Conservation (phyloP, 2,329 filamentous ascomycete species). For the Bipolaris victoriae region DNA sequence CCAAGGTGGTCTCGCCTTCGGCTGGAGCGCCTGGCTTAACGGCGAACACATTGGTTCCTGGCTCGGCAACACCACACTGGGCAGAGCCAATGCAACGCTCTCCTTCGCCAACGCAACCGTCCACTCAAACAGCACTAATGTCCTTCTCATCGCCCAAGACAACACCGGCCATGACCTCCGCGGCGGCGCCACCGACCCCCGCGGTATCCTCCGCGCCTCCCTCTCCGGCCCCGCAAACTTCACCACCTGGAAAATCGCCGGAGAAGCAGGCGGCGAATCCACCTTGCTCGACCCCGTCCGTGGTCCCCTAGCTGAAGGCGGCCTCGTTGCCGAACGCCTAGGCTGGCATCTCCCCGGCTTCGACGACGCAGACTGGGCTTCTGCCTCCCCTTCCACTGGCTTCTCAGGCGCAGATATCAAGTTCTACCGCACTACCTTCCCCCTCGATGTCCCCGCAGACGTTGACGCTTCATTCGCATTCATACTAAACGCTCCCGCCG, state of each 20-base stretch:
- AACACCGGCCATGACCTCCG: conserved; percentile 66
- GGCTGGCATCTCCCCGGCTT: conserved; percentile 66
- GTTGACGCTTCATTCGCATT: conserved; percentile 65
- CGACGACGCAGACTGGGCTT: conserved; percentile 55
- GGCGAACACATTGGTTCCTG: conserved; percentile 62
- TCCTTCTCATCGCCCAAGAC: conserved; percentile 64
- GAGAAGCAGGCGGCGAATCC: conserved; percentile 60
- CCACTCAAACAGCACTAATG: conserved; percentile 48
- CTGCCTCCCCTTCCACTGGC: conserved; percentile 47
- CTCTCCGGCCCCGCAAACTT: conserved; percentile 54
- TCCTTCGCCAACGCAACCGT: conserved; percentile 60
- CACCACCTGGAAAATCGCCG: conserved; percentile 64
- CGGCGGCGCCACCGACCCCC: conserved; percentile 54
- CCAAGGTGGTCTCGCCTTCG: conserved; percentile 62
- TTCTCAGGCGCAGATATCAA: conserved; percentile 59
- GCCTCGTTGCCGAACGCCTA: conserved; percentile 63
- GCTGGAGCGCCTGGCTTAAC: conserved; percentile 65
- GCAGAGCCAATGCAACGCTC: conserved; percentile 50
- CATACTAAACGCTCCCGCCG: conserved; percentile 55
- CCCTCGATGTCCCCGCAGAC: conserved; percentile 58
- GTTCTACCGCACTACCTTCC: conserved; percentile 62
- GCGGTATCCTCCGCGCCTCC: conserved; percentile 61
- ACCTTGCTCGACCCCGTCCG: conserved; percentile 61
- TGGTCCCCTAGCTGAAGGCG: conserved; percentile 64
- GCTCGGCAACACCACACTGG: conserved; percentile 56